These are phyloP conservation scores for Hypericum perforatum DNA, from an alignment of 345 rosid species.

Conservation along the genomic window DNA sequence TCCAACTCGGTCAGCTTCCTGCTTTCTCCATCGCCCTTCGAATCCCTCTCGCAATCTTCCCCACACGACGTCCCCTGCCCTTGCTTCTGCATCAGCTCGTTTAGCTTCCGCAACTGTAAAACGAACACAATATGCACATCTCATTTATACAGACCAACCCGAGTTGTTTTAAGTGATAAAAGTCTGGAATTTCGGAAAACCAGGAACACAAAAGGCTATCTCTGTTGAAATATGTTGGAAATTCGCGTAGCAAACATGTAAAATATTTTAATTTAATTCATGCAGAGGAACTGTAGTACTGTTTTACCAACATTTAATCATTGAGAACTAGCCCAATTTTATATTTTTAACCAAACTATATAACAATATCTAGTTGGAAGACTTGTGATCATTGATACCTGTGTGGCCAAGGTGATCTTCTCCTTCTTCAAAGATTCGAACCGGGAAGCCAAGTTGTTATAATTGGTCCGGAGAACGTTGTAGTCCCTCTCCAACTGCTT, in stretches of 20 bases:
- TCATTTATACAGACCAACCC: too few species aligned
- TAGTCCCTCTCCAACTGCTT: constrained; percentile 74
- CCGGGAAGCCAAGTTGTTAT: constrained; percentile 39
- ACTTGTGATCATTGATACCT: constrained; percentile 31
- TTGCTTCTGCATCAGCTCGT: constrained; percentile 24
- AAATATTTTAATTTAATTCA: too few species aligned
- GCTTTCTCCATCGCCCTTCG: constrained; percentile 28
- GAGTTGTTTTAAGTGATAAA: too few species aligned
- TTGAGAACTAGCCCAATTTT: too few species aligned
- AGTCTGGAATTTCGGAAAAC: not conserved
- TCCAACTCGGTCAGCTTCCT: constrained; percentile 20
- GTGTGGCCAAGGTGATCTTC: constrained; percentile 41
- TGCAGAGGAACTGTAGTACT: too few species aligned
- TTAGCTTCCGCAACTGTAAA: constrained; percentile 55
- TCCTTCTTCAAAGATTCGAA: constrained; percentile 58
- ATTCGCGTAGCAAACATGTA: too few species aligned
- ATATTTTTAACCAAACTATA: too few species aligned
- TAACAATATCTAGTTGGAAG: not conserved
- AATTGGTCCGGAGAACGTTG: constrained; percentile 39
- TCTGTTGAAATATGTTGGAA: too few species aligned
- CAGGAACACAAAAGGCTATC: not conserved
- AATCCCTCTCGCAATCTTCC: constrained; percentile 33
- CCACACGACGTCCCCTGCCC: constrained; percentile 24
- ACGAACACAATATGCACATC: too few species aligned
- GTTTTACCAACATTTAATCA: too few species aligned